These are phyloP conservation scores for Tylopilus sp. DNA, from an alignment of 1,284 basidiomycete genomes.

Conservation along the genomic window DNA sequence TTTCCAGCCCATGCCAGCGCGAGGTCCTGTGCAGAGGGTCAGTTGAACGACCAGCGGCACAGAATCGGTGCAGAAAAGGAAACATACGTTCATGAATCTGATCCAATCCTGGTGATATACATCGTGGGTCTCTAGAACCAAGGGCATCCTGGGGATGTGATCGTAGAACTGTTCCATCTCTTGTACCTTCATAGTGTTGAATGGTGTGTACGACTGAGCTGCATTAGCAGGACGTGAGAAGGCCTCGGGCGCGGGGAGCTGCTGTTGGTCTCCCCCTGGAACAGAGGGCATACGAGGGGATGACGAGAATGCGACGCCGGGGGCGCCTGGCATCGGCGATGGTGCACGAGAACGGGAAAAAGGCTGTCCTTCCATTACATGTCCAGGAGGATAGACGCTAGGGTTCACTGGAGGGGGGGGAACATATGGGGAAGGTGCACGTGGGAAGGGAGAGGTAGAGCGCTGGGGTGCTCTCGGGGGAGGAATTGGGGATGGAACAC, in stretches of 20 bases:
- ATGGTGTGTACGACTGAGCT: constrained; percentile 63
- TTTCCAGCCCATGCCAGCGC: constrained; percentile 68
- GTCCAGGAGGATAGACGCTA: constrained; percentile 48
- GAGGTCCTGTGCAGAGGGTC: constrained; percentile 51
- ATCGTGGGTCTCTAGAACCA: constrained; percentile 70
- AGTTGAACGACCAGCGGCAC: constrained; percentile 1
- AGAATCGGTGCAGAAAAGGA: not conserved
- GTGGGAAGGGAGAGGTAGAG: constrained; percentile 37
- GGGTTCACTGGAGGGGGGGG: constrained; percentile 18
- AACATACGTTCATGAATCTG: constrained; percentile 63
- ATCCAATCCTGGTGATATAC: constrained; percentile 74
- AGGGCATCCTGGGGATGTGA: constrained; percentile 63
- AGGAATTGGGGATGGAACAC: constrained; percentile 31
- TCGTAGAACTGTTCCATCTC: constrained; percentile 71
- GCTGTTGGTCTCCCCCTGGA: constrained; percentile 34
- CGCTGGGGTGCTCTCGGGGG: constrained; percentile 26
- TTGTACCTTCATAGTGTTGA: constrained; percentile 63
- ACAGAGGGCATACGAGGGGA: constrained; percentile 34
- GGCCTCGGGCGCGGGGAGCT: constrained; percentile 60
- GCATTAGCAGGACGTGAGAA: constrained; percentile 68
- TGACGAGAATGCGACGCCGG: constrained; percentile 19
- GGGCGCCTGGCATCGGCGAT: constrained; percentile 38
- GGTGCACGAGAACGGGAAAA: constrained; percentile 34
- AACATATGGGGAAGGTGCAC: constrained; percentile 35
- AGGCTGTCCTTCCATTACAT: constrained; percentile 51